Base-by-base conservation (phyloP, 179 eudicot genomes). In the Sideroxylon spinosum region DNA sequence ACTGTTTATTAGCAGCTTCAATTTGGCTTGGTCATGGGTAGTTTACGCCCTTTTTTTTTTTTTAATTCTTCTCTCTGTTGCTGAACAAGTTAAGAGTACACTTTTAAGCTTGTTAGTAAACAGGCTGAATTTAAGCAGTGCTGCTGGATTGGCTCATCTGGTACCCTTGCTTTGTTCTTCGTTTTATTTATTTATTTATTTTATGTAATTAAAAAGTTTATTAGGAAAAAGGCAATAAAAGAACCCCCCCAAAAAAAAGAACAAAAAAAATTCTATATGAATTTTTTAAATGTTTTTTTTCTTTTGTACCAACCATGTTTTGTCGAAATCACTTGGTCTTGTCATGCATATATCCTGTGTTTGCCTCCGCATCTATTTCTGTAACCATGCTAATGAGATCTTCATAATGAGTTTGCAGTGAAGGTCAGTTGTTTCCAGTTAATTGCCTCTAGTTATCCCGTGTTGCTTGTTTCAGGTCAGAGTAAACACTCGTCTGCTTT, bases 401-500 rank as follows among this genome's bases (percentile, higher is more conserved):
- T 50, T 19, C 8, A 9, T 28, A 71, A 50, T 23, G 26, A 50
- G 10, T 48, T 69, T 53, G 13, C 7, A 69, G 13, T 13, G 74
- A 49, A 49, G 74, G 49, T 71, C n/a, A 25, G 2, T 50, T 6
- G 62, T 49, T 83, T 56, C 56, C 9, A 16, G 16, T 61, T 48
- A 49, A 55, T 83, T 28, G 9, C 25, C 32, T 65, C 76, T 82
- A 14, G 78, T 52, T 73, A 49, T 59, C 20, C 73, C 73, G 53
- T 75, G 68, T 32, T 78, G 68, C 71, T 76, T 64, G 57, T 89
- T 85, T 80, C 90, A 96, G 99, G 98, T 96, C 78, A 88, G 99
- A 84, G 99, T 94, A 81, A 96, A 96, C 83, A 96, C 99, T 37
- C 97, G 99, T 79, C 89, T 94, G 76, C 82, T 96, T 79, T 96